A percentile compares a stretch with the other conserved stretches of the same genome.
Evolutionary conservation across 1,284 basidiomycete species (phyloP).

Genomic region (Wolfiporia cocos): DNA sequence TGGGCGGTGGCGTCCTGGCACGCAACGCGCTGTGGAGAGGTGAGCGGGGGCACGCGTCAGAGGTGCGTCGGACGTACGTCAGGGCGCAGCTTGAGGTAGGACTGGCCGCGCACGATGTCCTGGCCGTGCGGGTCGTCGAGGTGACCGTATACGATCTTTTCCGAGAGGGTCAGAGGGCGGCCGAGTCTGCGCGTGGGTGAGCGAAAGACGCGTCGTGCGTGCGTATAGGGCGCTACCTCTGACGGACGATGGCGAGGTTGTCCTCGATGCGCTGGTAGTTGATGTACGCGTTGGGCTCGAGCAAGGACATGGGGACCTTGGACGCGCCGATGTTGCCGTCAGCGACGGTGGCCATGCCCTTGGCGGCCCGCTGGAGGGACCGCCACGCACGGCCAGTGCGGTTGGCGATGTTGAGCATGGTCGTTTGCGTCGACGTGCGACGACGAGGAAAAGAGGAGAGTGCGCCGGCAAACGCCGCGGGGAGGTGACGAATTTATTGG

Average conservation of each 20-base stretch:
- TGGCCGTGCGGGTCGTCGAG: slow-evolving; percentile 90
- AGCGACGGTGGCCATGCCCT: slow-evolving; percentile 75
- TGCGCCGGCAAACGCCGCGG: slow-evolving; percentile 9
- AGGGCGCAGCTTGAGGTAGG: slow-evolving; percentile 94
- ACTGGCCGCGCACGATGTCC: slow-evolving; percentile 83
- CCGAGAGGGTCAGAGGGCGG: slow-evolving; percentile 92
- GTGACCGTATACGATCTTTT: slow-evolving; percentile 99
- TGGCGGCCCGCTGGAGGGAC: slow-evolving; percentile 52
- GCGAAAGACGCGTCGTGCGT: slow-evolving; percentile 6
- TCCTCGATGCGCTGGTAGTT: slow-evolving; percentile 99
- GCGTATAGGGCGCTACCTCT: slow-evolving; percentile 40
- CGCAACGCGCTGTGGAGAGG: slow-evolving; percentile 77
- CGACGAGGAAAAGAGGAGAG: slow-evolving; percentile 5
- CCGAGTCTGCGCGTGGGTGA: slow-evolving; percentile 59
- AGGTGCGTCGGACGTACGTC: slow-evolving; percentile 58
- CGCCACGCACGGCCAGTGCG: slow-evolving; percentile 55
- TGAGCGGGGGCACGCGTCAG: slow-evolving; percentile 4
- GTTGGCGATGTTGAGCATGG: slow-evolving; percentile 67
- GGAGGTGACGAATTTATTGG: slow-evolving; percentile 11
- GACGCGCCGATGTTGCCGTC: slow-evolving; percentile 82
- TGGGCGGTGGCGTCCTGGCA: slow-evolving; percentile 99
- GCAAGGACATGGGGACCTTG: slow-evolving; percentile 88
- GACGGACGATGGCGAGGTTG: slow-evolving; percentile 82
- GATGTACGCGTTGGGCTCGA: slow-evolving; percentile 86
- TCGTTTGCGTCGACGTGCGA: slow-evolving; percentile 27